Evolutionary conservation across 208 protist genomes (phyloP), one percentile per base, ranked within the genome.

Genomic region (Hexamita inflata): DNA sequence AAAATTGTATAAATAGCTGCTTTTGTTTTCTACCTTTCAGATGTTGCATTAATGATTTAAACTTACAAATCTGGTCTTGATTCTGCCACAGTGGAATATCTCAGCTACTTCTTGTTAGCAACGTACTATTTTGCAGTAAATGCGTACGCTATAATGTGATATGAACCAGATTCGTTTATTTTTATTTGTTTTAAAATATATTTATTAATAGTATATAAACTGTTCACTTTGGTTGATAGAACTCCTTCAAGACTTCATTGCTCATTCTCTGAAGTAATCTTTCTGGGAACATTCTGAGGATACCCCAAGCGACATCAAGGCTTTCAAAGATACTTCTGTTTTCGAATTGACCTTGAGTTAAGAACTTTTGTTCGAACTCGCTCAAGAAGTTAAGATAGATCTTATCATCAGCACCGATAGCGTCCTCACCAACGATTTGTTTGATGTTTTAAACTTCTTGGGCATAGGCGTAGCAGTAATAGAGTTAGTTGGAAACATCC

Each of bases 401-500:
- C 58, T 93, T 82, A 85, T 99, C 96, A 81, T 99, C 96, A 41
- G 85, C 83, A 75, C 92, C 92, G 15, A 99, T 85, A 64, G 95
- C 94, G 85, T 99, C 96, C 88, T 98, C 94, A 85, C 95, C 95
- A 64, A 99, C 94, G 62, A 99, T 94, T 70, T 94, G 93, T 88
- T 98, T 98, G 93, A 98, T 98, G 53, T 92, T 92, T 58, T 93
- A 83, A 40, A 96, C 95, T 86, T 99, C 96, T 68, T 96, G 94
- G 78, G 94, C 96, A 77, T 98, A 96, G 70, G 97, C 97, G 84
- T 99, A 99, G 75, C 93, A 94, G 30, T 94, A 94, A 85, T 99
- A 99, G 74, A 98, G 92, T 84, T 99, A 96, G 87, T 99, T 99
- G 77, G 94, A 97, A 39, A 99, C 95, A 73, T 90, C 90, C 64